These are phyloP conservation scores for Saussurea involucrata DNA, from an alignment of 129 eudicot species.

Conservation along the genomic window DNA sequence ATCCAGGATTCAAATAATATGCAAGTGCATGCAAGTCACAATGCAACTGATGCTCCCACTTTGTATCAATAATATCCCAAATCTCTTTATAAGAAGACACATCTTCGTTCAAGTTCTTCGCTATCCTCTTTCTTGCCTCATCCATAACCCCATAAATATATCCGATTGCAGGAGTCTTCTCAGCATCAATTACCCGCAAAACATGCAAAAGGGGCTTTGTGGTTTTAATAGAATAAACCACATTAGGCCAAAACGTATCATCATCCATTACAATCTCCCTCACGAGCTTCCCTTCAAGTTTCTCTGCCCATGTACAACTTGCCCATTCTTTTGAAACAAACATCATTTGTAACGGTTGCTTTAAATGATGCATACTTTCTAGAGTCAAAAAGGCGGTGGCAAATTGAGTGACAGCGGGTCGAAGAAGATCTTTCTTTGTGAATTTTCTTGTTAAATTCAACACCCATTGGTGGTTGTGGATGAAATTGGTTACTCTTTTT, in stretches of 20 bases:
- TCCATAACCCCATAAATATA: slow-evolving; percentile 26
- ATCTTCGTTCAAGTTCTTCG: neutral
- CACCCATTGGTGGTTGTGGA: neutral
- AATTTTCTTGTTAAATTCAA: neutral
- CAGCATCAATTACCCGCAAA: slow-evolving; percentile 9
- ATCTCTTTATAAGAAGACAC: neutral
- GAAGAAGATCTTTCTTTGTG: neutral
- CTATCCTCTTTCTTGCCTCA: slow-evolving; percentile 2
- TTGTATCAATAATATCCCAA: slow-evolving; percentile 4
- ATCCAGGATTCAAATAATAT: neutral
- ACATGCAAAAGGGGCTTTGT: neutral
- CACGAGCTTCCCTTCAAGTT: neutral
- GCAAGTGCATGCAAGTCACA: neutral
- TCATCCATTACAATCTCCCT: neutral
- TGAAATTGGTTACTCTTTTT: neutral
- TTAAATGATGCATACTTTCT: neutral
- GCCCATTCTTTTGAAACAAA: neutral
- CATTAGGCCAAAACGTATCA: neutral
- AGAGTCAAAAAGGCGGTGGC: slow-evolving; percentile 20
- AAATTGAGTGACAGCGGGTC: slow-evolving; percentile 6
- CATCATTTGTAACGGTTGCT: neutral
- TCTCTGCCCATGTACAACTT: neutral
- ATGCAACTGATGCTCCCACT: neutral
- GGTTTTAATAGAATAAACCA: neutral
- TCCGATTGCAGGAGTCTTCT: slow-evolving; percentile 19